Conservation (phyloP, 371 early-diverging fungal genomes). For the Mortierella sp. region DNA sequence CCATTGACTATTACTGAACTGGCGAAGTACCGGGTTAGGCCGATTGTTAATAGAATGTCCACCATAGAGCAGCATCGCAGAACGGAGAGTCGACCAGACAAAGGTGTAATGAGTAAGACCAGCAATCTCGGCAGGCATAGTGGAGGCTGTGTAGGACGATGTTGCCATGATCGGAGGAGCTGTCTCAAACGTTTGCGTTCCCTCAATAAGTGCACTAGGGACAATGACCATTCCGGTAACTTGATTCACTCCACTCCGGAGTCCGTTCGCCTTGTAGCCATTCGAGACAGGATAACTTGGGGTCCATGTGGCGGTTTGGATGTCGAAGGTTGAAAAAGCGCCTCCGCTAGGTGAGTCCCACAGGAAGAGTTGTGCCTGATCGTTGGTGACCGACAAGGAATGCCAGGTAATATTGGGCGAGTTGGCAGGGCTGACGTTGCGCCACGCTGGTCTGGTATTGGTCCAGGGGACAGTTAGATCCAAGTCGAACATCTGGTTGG, state of each 20-base stretch:
- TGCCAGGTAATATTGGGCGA: background rate
- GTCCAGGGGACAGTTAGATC: background rate
- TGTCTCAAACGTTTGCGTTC: background rate
- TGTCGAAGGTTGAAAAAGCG: background rate
- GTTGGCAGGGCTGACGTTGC: background rate
- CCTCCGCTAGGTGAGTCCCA: background rate
- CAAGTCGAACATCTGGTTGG: background rate
- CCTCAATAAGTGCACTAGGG: background rate
- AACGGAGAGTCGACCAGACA: background rate
- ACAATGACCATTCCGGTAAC: background rate
- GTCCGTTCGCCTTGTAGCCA: background rate
- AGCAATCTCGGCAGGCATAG: background rate
- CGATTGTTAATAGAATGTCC: background rate
- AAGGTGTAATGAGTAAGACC: background rate
- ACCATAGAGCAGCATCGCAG: background rate
- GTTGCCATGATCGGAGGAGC: background rate
- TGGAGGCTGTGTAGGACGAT: too few relatives aligned
- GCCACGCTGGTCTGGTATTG: background rate
- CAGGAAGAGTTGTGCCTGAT: background rate
- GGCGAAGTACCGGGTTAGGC: background rate
- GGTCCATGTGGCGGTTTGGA: background rate
- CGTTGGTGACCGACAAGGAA: background rate
- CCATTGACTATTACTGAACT: background rate
- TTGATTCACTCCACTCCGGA: background rate
- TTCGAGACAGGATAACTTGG: background rate